Base-by-base conservation (phyloP, 1,139 yeast species). In the Wickerhamomyces sp. region DNA sequence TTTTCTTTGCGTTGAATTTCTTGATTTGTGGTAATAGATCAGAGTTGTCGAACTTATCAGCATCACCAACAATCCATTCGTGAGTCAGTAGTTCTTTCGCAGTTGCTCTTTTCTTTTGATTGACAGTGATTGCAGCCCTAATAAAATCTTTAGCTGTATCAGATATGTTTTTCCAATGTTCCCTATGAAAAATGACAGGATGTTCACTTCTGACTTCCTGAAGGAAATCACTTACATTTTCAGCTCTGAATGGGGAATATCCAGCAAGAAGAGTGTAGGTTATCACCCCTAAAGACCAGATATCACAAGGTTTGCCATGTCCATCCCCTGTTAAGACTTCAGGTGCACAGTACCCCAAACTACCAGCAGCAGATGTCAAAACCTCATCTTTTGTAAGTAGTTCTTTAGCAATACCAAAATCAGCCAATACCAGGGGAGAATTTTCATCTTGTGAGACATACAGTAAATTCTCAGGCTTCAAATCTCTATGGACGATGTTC, bases 331-430 rank as follows among this genome's bases (percentile, higher is more conserved):
- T 65, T 34, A 90, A 71, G 6, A 90, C 93, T 62, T 90, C 97
- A 0, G 97, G 97, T 0, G 97, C 96, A 6, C 95, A 96, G 62
- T 90, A 90, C 2, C 96, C 96, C 65, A 89, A 81, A 1, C 95
- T 84, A 0, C 97, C 97, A 0, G 96, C 96, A 41, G 87, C 82
- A 29, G 85, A 73, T 29, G 80, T 84, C 48, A 91, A 72, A 52
- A 81, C 75, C 52, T 88, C 91, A 55, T 80, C 75, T 8, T 64
- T 64, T 15, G 72, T 64, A 48, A 74, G 73, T 54, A 90, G 67
- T 50, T 78, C 73, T 63, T 86, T 87, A 36, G 97, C 96, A 57
- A 90, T 89, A 39, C 97, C 97, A 66, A 90, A 90, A 67, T 90
- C 97, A 0, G 96, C 96, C 53, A 90, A 71, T 4, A 90, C 95